phyloP scores from a whole-genome alignment of 805 yeast genomes.

The Metschnikowia lachancei region DNA sequence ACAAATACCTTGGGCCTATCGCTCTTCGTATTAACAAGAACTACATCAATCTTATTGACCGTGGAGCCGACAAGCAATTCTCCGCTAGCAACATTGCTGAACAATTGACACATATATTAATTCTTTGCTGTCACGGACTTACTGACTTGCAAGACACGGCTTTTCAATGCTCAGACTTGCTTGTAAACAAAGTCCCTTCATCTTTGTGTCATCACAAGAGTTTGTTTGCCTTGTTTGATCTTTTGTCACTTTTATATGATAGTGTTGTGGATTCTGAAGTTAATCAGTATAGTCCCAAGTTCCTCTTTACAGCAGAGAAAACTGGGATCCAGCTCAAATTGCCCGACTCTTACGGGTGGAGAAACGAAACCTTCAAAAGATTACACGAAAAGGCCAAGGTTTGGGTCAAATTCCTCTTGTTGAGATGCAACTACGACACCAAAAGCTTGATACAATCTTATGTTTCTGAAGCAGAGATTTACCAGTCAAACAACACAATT shows the following conservation, averaged over 20 bases:
- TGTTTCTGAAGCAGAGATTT: slow-evolving; percentile 42
- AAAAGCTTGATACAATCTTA: slow-evolving; percentile 79
- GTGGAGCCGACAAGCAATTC: slow-evolving; percentile 54
- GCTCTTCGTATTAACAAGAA: slow-evolving; percentile 57
- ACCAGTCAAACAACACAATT: slow-evolving; percentile 30
- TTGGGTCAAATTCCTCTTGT: slow-evolving; percentile 65
- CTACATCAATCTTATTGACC: slow-evolving; percentile 50
- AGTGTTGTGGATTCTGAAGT: slow-evolving; percentile 81
- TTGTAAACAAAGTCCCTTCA: slow-evolving; percentile 69
- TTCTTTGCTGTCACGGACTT: slow-evolving; percentile 75
- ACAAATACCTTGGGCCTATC: slow-evolving; percentile 63
- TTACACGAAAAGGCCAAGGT: slow-evolving; percentile 56
- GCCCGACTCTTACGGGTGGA: slow-evolving; percentile 75
- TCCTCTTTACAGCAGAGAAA: slow-evolving; percentile 48
- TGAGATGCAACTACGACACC: slow-evolving; percentile 65
- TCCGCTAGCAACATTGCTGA: slow-evolving; percentile 55
- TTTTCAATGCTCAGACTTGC: slow-evolving; percentile 65
- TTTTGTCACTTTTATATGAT: slow-evolving; percentile 71
- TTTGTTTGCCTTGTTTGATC: slow-evolving; percentile 75
- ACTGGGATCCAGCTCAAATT: slow-evolving; percentile 54
- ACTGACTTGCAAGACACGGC: slow-evolving; percentile 76
- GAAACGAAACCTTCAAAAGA: slow-evolving; percentile 61
- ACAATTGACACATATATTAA: slow-evolving; percentile 67
- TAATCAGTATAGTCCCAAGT: slow-evolving; percentile 82
- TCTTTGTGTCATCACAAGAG: slow-evolving; percentile 72